phyloP scores from a whole-genome alignment of 177 flowering plant genomes.

The Telopea speciosissima region DNA sequence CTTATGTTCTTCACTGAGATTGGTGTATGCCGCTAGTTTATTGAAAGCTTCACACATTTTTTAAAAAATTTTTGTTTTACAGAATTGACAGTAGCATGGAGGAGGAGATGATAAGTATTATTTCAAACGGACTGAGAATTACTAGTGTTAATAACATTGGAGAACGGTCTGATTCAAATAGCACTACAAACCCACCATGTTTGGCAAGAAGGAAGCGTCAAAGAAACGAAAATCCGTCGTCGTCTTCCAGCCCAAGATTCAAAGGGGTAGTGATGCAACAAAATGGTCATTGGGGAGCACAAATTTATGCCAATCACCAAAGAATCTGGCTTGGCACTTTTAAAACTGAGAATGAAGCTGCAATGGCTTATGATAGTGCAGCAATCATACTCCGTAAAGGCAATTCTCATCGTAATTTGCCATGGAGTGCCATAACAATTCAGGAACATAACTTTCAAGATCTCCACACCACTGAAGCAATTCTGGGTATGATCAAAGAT shows the following conservation, averaged over 20 bases:
- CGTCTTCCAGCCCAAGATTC: slow-evolving; percentile 12
- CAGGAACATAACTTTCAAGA: slow-evolving; percentile 19
- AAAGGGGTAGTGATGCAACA: slow-evolving; percentile 33
- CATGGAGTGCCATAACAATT: slow-evolving; percentile 8
- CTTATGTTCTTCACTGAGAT: too few species aligned
- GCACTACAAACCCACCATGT: too few species aligned
- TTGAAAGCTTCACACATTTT: too few species aligned
- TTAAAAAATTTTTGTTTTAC: too few species aligned
- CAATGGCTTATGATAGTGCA: slow-evolving; percentile 35
- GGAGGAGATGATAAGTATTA: too few species aligned
- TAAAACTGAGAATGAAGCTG: slow-evolving; percentile 27
- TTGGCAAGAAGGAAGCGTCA: too few species aligned
- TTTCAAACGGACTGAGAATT: too few species aligned
- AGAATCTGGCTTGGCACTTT: slow-evolving; percentile 40
- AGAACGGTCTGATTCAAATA: too few species aligned
- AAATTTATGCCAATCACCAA: slow-evolving; percentile 34
- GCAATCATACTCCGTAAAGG: slow-evolving; percentile 24
- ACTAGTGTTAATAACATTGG: too few species aligned
- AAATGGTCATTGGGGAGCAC: slow-evolving; percentile 45
- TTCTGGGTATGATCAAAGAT: slow-evolving; percentile 24
- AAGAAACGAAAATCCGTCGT: too few species aligned
- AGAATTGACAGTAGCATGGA: too few species aligned
- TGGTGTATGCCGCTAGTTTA: too few species aligned
- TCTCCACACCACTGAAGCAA: slow-evolving; percentile 6
- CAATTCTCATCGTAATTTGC: slow-evolving; percentile 25